Evolutionary conservation across 1,284 basidiomycete species (phyloP).

Genomic region (Phylloporus sp.): DNA sequence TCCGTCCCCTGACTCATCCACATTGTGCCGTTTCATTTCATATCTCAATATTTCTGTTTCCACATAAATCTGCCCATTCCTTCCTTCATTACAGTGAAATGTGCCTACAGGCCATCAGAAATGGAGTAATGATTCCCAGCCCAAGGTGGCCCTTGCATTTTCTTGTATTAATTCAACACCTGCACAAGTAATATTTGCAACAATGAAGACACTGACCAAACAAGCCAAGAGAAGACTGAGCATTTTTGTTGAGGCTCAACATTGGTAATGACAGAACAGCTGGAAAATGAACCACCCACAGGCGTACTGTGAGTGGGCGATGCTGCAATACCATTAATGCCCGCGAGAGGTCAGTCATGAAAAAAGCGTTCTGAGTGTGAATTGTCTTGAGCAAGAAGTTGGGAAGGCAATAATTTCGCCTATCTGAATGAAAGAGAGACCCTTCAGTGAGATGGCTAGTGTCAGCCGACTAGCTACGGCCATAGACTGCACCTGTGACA

Average conservation of each 20-base stretch:
- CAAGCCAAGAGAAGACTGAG: not conserved
- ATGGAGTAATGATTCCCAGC: too few relatives aligned
- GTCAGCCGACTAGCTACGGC: too few relatives aligned
- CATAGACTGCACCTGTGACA: too few relatives aligned
- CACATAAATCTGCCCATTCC: too few relatives aligned
- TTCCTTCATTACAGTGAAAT: too few relatives aligned
- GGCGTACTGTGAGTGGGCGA: slow-evolving; percentile 13
- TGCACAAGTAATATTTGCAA: slow-evolving; percentile 8
- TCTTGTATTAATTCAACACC: too few relatives aligned
- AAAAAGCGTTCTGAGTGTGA: slow-evolving; percentile 20
- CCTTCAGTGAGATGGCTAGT: too few relatives aligned
- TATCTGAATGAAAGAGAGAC: slow-evolving; percentile 12
- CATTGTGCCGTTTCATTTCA: too few relatives aligned
- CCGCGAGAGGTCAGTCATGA: slow-evolving; percentile 12
- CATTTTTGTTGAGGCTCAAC: slow-evolving; percentile 5
- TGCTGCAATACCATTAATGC: slow-evolving; percentile 10
- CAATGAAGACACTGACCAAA: slow-evolving; percentile 14
- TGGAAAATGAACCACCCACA: slow-evolving; percentile 13
- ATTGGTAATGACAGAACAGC: slow-evolving; percentile 27
- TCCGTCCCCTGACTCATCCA: too few relatives aligned
- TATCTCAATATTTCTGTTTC: too few relatives aligned
- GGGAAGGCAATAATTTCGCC: slow-evolving; percentile 25
- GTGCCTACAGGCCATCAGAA: too few relatives aligned
- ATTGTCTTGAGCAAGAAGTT: slow-evolving; percentile 24
- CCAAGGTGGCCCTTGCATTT: too few relatives aligned